These are phyloP conservation scores for Aspergillus fijiensis DNA, from an alignment of 2,329 filamentous ascomycete species.

Conservation along the genomic window DNA sequence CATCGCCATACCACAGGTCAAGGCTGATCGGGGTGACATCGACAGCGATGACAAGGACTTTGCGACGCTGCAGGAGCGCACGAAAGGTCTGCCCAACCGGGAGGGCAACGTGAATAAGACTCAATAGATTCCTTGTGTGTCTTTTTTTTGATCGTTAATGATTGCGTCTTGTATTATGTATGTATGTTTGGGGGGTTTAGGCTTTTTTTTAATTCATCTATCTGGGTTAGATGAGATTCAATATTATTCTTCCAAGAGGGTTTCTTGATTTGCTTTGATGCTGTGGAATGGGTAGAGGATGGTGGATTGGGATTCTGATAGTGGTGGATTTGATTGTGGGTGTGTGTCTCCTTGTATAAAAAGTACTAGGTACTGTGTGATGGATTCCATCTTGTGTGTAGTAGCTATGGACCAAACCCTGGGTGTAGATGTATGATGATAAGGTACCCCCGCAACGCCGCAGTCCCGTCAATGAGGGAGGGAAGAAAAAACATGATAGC, in stretches of 20 bases:
- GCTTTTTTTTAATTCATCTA: neutral
- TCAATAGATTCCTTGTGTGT: constrained; percentile 6
- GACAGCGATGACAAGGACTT: constrained; percentile 46
- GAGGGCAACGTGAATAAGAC: constrained; percentile 40
- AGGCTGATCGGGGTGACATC: constrained; percentile 59
- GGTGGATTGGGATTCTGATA: no score
- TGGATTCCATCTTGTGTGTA: no score
- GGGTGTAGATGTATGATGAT: no score
- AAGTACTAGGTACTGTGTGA: neutral
- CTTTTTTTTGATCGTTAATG: no score
- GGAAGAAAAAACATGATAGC: no score
- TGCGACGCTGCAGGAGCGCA: constrained; percentile 57
- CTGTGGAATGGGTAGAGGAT: neutral
- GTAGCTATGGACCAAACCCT: no score
- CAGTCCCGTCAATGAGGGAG: no score
- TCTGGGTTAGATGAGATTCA: neutral
- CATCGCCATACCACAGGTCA: constrained; percentile 39
- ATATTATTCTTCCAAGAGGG: neutral
- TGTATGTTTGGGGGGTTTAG: constrained; percentile 8
- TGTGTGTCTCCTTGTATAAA: no score
- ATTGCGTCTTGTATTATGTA: neutral
- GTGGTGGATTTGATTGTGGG: no score
- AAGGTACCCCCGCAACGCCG: no score
- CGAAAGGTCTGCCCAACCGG: constrained; percentile 46
- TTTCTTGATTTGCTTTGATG: no score